These are phyloP conservation scores for Eimeria praecox DNA, from an alignment of 169 alveolate species.

Conservation along the genomic window DNA sequence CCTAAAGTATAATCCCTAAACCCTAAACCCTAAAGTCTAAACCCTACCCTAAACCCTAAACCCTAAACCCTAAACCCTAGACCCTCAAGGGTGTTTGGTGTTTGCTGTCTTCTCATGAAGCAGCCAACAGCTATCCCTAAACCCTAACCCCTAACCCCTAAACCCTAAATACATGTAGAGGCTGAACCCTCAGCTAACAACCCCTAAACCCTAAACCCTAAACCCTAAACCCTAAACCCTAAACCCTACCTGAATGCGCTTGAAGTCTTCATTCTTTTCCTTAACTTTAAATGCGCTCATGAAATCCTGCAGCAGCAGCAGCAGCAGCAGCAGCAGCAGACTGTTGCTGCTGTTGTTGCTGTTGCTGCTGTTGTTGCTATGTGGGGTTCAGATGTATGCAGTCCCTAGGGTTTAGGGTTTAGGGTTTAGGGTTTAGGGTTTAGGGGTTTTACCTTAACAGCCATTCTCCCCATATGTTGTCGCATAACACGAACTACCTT, in stretches of 20 bases:
- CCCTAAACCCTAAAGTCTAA: too few species aligned
- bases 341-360: not conserved
- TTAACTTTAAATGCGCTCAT: slow-evolving; percentile 78
- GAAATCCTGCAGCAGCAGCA: slow-evolving; percentile 65
- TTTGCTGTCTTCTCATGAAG: too few species aligned
- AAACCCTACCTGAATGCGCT: slow-evolving; percentile 60
- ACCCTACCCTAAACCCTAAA: not conserved
- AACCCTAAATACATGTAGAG: not conserved
- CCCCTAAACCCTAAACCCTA: not conserved
- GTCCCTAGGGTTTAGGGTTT: not conserved
- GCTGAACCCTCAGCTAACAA: not conserved
- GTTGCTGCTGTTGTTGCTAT: not conserved
- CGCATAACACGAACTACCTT: slow-evolving; percentile 79
- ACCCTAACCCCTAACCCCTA: not conserved
- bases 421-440: not conserved
- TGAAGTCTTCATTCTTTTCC: slow-evolving; percentile 78
- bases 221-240: not conserved
- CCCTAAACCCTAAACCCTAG: slow-evolving; percentile 24
- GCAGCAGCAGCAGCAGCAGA: not conserved
- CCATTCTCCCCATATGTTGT: slow-evolving; percentile 84
- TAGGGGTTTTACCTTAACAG: slow-evolving; percentile 65
- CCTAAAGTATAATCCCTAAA: too few species aligned
- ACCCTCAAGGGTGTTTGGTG: too few species aligned
- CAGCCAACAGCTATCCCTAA: not conserved
- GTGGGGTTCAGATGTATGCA: too few species aligned